Conservation (phyloP, 257 asterid genomes). For the Solanum appendiculatum region DNA sequence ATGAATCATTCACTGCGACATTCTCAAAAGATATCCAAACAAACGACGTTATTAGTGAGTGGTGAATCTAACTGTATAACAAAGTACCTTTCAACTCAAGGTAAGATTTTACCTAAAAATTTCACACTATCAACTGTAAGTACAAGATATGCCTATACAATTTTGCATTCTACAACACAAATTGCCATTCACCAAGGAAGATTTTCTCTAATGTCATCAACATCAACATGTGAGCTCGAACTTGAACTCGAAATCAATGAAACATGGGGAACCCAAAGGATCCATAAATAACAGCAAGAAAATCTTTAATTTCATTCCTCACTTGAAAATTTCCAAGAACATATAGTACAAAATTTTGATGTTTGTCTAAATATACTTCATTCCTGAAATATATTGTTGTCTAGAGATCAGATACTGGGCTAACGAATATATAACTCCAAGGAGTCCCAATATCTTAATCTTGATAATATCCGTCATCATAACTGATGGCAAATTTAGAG, state of each 20-base stretch:
- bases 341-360: slow-evolving; percentile 28
- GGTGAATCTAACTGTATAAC: too few species aligned
- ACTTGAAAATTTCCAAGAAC: slow-evolving; percentile 4
- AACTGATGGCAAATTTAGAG: slow-evolving; percentile 77
- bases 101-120: neutral
- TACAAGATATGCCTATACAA: neutral
- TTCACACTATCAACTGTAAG: neutral
- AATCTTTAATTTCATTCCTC: neutral
- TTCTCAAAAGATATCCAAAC: too few species aligned
- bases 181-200: neutral
- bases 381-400: slow-evolving; percentile 79
- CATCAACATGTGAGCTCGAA: neutral
- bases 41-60: too few species aligned
- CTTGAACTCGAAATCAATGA: neutral
- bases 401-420: slow-evolving; percentile 81
- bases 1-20: too few species aligned
- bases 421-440: slow-evolving; percentile 79
- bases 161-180: neutral
- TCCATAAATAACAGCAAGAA: neutral
- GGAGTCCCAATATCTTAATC: slow-evolving; percentile 85
- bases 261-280: neutral
- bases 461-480: slow-evolving; percentile 67
- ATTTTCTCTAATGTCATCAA: neutral
- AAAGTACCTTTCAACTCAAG: neutral
- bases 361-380: slow-evolving; percentile 72